Percentiles rank a stretch among this genome's conserved stretches.
These are phyloP conservation scores for Leishmania mexicana DNA, from an alignment of 208 protist species.

Conservation along the genomic window DNA sequence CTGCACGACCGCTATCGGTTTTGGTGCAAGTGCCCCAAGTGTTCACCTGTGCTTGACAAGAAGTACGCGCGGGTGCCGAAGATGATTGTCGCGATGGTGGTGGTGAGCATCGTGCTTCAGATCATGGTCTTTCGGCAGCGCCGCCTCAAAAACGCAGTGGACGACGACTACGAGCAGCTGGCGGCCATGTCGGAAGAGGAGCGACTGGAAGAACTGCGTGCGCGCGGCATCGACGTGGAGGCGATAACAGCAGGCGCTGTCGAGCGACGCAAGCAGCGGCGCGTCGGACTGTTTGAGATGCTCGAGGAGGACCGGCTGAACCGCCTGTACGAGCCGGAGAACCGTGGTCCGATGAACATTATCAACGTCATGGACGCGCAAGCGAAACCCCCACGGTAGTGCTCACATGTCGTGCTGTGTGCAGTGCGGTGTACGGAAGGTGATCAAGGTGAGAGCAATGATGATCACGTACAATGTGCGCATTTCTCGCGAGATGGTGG, in stretches of 20 bases:
- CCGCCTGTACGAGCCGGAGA: conserved; percentile 36
- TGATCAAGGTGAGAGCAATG: background rate
- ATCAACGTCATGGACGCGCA: conserved; percentile 27
- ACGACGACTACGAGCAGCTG: conserved; percentile 36
- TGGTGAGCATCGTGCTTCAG: conserved; percentile 68
- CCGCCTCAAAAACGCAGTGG: conserved; percentile 39
- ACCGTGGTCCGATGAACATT: conserved; percentile 28
- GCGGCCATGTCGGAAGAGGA: conserved; percentile 44
- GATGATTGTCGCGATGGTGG: conserved; percentile 49
- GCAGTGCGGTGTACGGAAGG: background rate
- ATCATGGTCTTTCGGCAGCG: conserved; percentile 63
- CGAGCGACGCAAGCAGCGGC: conserved; percentile 35
- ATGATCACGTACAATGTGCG: background rate
- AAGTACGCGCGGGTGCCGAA: conserved; percentile 62
- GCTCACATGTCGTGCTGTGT: background rate
- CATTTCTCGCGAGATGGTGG: background rate
- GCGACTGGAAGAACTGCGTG: conserved; percentile 44
- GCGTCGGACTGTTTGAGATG: conserved; percentile 56
- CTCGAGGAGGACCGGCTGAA: conserved; percentile 49
- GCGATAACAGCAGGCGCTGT: conserved; percentile 26
- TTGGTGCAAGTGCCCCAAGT: conserved; percentile 90
- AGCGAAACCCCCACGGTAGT: conserved; percentile 24
- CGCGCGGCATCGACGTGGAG: conserved; percentile 46
- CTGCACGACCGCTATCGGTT: conserved; percentile 90
- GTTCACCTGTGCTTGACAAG: conserved; percentile 64